Evolutionary conservation across 1,284 basidiomycete genomes (phyloP).

Genomic region (Moesziomyces aphidis): DNA sequence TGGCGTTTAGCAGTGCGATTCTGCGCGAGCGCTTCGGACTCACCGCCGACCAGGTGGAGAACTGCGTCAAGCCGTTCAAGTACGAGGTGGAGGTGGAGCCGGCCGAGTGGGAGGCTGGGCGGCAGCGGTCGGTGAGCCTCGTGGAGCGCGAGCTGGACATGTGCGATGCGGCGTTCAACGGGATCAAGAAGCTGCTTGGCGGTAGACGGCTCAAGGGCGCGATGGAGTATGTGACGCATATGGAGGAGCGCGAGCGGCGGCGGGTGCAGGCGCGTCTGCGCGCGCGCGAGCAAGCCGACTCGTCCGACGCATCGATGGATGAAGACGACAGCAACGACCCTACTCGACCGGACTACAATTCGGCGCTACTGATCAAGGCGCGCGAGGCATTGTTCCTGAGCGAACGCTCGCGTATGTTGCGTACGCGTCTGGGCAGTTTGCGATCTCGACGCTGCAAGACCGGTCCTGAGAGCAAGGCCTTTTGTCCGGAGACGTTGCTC

Average conservation of each 20-base stretch:
- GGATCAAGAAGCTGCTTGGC: constrained; percentile 87
- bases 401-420: constrained; percentile 84
- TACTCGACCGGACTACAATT: constrained; percentile 76
- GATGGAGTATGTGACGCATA: constrained; percentile 81
- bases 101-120: constrained; percentile 89
- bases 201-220: constrained; percentile 81
- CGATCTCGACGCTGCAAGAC: constrained; percentile 86
- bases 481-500: constrained; percentile 97
- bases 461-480: constrained; percentile 84
- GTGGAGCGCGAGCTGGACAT: constrained; percentile 85
- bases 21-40: constrained; percentile 89
- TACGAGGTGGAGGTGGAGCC: constrained; percentile 85
- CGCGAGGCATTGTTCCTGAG: constrained; percentile 89
- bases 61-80: constrained; percentile 99
- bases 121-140: constrained; percentile 79
- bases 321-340: constrained; percentile 70
- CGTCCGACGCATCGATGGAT: background rate
- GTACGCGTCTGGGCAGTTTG: constrained; percentile 83
- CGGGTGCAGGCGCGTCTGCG: constrained; percentile 69
- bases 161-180: constrained; percentile 86
- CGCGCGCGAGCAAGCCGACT: constrained; percentile 22
- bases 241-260: constrained; percentile 85
- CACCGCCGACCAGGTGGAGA: constrained; percentile 98
- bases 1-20: constrained; percentile 91
- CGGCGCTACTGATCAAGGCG: constrained; percentile 76